phyloP scores from a whole-genome alignment of 2,329 filamentous ascomycete species.

The Lachnellula willkommii region DNA sequence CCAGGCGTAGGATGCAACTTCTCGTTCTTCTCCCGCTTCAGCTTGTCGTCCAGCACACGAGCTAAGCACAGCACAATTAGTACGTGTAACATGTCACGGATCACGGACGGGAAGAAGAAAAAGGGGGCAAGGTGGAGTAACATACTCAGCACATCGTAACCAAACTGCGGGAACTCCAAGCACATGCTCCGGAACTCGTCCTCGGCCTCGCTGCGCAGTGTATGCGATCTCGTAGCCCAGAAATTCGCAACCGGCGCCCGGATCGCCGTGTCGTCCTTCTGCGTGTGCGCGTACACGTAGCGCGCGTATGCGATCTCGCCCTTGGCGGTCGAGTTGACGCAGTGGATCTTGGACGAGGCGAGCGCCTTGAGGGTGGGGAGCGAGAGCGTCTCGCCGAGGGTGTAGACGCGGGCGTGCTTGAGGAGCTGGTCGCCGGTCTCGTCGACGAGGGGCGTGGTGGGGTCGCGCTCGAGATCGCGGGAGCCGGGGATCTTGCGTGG shows the following conservation, averaged over 20 bases:
- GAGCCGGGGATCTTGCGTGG: constrained; percentile 60
- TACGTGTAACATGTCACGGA: not conserved
- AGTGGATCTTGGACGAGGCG: constrained; percentile 85
- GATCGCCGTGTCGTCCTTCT: constrained; percentile 63
- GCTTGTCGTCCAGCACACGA: constrained; percentile 60
- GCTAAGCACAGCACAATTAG: constrained; percentile 37
- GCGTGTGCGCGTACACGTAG: constrained; percentile 79
- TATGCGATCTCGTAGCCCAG: constrained; percentile 78
- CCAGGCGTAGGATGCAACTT: constrained; percentile 41
- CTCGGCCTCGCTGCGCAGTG: constrained; percentile 79
- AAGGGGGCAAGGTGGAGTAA: constrained; percentile 11
- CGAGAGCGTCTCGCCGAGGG: constrained; percentile 73
- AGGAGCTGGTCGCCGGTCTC: constrained; percentile 77
- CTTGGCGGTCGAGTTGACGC: constrained; percentile 78
- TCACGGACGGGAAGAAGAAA: not conserved
- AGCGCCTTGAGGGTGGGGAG: constrained; percentile 65
- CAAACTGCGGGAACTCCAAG: constrained; percentile 84
- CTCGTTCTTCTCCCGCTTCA: constrained; percentile 57
- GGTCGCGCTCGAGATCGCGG: constrained; percentile 64
- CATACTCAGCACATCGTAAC: constrained; percentile 83
- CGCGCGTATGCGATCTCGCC: constrained; percentile 89
- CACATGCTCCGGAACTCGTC: constrained; percentile 79
- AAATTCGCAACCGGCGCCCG: constrained; percentile 82
- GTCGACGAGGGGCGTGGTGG: constrained; percentile 60
- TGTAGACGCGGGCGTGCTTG: constrained; percentile 86